phyloP scores from a whole-genome alignment of 1,139 yeast genomes.

The Suhomyces taliae region DNA sequence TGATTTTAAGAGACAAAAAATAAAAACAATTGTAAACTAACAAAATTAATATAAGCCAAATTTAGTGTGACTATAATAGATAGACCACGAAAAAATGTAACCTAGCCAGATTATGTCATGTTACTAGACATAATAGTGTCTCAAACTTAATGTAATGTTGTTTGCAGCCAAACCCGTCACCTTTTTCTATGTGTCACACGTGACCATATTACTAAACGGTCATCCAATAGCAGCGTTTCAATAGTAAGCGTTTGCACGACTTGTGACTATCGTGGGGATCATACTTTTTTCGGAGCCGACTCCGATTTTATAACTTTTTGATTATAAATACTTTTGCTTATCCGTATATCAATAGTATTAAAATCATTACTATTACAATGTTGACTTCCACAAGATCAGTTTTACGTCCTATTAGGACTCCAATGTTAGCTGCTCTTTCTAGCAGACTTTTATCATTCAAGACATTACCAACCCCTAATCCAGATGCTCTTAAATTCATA shows the following conservation, averaged over 20 bases:
- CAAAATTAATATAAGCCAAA: no score
- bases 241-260: constrained; percentile 9
- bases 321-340: neutral
- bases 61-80: no score
- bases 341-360: neutral
- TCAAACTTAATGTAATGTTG: no score
- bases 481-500: constrained; percentile 82
- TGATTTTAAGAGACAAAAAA: neutral
- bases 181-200: neutral
- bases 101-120: no score
- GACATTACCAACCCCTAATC: constrained; percentile 76
- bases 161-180: no score
- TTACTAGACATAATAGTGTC: no score
- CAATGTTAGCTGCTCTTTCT: neutral
- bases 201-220: neutral
- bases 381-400: neutral
- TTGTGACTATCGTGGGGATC: constrained; percentile 5
- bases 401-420: neutral
- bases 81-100: no score
- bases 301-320: constrained; percentile 5
- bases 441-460: constrained; percentile 37
- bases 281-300: constrained; percentile 12
- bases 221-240: constrained; percentile 6
- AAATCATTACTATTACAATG: neutral
- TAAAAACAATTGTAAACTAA: no score